Base-by-base conservation (phyloP, 192 early-diverging fungal genomes). In the Diversispora eburnea region DNA sequence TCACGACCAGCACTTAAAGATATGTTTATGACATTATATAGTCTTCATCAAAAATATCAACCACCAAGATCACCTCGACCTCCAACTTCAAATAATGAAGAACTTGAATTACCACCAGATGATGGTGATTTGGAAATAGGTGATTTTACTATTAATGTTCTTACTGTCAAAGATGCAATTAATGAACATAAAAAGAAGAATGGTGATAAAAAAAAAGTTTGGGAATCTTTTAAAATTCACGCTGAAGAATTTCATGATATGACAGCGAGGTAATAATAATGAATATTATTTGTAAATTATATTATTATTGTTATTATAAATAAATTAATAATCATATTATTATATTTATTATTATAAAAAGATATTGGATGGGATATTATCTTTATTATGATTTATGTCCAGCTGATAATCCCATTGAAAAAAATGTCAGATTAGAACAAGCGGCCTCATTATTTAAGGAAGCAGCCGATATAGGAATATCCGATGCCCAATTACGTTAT, bases 291-390 rank as follows among this genome's bases (percentile, higher is more conserved):
- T 33, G 0, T 33, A 33, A 33, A 33, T 33, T 33, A 33, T 33
- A 33, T 33, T 33, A 33, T 1, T 33, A 33, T 17, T 62, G 33
- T 41, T 42, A 25, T 42, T 17, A 62, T 43, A 42, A 17, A 17
- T 15, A n/a, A 13, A 7, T 7, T 33, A 6, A 62, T 62, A 33
- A 22, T 43, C 0, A 62, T 42, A 43, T 59, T 59, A 10, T 25
- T 55, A 25, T 25, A 33, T 33, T 60, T 60, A 33, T 33, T 33
- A 33, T 33, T 33, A 46, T 47, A 65, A 10, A 20, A n/a, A 65
- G 64, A 42, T 73, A 73, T 54, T 73, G 72, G 72, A 43, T 64
- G 8, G 72, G 72, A 41, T 73, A 73, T 45, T 73, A 73, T 60
- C 41, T 73, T 22, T 73, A 73, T 55, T 73, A 73, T 45, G 46